phyloP scores from a whole-genome alignment of 768 basidiomycete genomes.

The Tylopilus subfusipes region DNA sequence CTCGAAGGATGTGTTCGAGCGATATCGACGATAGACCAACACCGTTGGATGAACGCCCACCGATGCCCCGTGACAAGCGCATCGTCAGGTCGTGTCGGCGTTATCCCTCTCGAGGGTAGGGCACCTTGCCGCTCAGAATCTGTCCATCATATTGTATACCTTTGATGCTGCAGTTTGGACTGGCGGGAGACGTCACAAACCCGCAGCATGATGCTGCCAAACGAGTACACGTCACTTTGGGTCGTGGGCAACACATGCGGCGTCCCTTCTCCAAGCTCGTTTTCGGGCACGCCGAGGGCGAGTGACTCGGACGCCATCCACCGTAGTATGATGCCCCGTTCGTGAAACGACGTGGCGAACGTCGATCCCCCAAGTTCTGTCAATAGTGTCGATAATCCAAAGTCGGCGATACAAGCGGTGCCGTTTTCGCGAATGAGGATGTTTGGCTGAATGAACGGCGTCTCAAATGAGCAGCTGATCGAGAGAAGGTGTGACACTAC shows the following conservation, averaged over 20 bases:
- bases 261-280: not conserved
- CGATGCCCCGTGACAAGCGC: too few species aligned
- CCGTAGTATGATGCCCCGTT: not conserved
- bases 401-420: not conserved
- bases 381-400: constrained; percentile 5
- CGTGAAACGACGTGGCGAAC: not conserved
- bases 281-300: not conserved
- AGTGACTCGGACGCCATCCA: constrained; percentile 4
- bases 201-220: constrained; percentile 1
- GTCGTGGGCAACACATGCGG: not conserved
- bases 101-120: constrained; percentile 7
- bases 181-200: too few species aligned
- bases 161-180: too few species aligned
- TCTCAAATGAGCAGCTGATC: too few species aligned
- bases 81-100: not conserved
- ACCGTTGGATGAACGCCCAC: too few species aligned
- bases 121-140: constrained; percentile 12
- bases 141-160: not conserved
- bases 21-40: too few species aligned
- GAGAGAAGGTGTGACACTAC: not conserved
- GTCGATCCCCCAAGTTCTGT: not conserved
- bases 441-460: constrained; percentile 8
- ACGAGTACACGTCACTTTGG: constrained; percentile 4
- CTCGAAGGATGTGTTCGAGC: too few species aligned
- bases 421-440: not conserved